Percentiles rank a stretch among this genome's conserved stretches.
Conservation (phyloP, 31 red algal species). For the Bonnemaisonia californica region DNA sequence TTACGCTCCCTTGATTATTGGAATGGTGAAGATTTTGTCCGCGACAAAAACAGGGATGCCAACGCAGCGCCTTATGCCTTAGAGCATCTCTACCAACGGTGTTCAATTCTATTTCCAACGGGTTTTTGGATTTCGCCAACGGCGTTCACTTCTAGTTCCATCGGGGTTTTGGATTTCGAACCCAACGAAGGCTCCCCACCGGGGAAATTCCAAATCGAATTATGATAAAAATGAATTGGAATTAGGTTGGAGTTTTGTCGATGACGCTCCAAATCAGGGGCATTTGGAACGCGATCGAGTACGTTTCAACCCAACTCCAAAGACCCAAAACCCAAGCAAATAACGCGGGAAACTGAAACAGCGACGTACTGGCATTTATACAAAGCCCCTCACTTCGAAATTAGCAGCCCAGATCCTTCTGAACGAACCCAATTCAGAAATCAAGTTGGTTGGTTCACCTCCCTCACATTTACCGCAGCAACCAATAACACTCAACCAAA, state of each 20-base stretch:
- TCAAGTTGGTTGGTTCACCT: no score
- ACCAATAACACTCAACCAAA: neutral
- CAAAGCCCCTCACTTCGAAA: no score
- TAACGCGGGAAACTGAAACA: neutral
- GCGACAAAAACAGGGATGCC: no score
- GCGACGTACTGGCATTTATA: neutral
- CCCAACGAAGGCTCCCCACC: neutral
- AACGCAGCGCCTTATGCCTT: no score
- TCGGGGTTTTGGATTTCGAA: constrained; percentile 6
- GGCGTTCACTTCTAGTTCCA: neutral
- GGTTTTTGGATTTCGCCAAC: no score
- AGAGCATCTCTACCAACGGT: constrained; percentile 18
- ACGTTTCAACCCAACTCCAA: no score
- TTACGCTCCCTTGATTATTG: no score
- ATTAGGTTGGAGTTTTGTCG: neutral
- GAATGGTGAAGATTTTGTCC: no score
- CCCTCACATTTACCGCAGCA: neutral
- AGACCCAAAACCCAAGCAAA: neutral
- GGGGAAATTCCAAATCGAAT: neutral
- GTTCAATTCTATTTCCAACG: no score
- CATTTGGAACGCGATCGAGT: neutral
- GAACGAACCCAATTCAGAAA: no score
- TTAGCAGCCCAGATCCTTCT: no score
- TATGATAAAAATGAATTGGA: no score
- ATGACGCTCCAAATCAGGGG: constrained; percentile 5